Conservation (phyloP, 768 basidiomycete genomes). For the Pholiota microspora region DNA sequence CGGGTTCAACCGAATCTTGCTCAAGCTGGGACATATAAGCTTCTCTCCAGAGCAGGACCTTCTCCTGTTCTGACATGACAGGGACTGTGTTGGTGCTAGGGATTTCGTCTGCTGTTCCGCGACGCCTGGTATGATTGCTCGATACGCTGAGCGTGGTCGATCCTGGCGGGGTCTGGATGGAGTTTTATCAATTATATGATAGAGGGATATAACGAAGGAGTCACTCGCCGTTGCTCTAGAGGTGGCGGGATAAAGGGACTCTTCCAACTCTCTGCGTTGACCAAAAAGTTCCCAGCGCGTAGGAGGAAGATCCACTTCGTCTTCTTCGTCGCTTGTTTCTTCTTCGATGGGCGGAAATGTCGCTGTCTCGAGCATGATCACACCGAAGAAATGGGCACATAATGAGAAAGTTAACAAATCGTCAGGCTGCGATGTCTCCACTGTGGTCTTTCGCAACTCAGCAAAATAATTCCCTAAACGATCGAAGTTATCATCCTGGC, state of each 20-base stretch:
- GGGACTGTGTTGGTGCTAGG: neutral
- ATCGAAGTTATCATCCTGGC: constrained; percentile 39
- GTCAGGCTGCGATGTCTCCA: constrained; percentile 34
- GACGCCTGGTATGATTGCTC: neutral
- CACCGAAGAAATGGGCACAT: constrained; percentile 37
- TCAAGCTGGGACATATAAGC: constrained; percentile 18
- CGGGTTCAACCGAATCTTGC: constrained; percentile 9
- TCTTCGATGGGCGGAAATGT: neutral
- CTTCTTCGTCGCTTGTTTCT: constrained; percentile 4
- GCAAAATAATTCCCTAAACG: constrained; percentile 32
- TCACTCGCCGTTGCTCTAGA: constrained; percentile 12
- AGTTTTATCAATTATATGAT: neutral
- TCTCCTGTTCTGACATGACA: constrained; percentile 13
- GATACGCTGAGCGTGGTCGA: neutral
- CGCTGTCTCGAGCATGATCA: constrained; percentile 27
- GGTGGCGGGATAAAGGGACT: constrained; percentile 6
- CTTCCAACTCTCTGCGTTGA: neutral
- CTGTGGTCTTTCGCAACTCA: constrained; percentile 37
- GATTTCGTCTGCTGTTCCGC: neutral
- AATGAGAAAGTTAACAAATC: constrained; percentile 42
- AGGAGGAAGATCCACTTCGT: neutral
- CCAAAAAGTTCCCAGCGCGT: neutral
- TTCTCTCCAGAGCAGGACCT: constrained; percentile 15
- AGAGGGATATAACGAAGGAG: neutral
- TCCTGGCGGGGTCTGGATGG: neutral